Conservation (phyloP, 2,329 filamentous ascomycete genomes). For the Ophiostoma quercus region DNA sequence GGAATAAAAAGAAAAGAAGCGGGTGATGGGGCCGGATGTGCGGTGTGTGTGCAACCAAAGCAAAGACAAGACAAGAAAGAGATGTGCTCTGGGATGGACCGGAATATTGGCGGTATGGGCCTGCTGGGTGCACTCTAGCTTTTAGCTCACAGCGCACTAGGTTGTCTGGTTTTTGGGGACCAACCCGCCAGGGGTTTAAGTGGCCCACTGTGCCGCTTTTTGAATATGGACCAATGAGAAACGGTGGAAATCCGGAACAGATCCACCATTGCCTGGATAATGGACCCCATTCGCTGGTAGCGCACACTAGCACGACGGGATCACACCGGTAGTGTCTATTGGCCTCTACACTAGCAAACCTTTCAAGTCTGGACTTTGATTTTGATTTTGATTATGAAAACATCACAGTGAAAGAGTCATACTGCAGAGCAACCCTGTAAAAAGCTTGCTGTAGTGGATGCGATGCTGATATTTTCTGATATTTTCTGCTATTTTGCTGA, state of each 20-base stretch:
- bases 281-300: neutral
- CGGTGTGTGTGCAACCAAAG: neutral
- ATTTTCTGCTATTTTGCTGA: neutral
- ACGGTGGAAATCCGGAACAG: neutral
- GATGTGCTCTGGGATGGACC: neutral
- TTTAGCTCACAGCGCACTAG: neutral
- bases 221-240: neutral
- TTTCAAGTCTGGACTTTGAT: neutral
- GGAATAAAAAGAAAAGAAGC: neutral
- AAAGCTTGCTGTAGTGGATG: neutral
- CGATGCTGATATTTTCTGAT: neutral
- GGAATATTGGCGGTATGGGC: neutral
- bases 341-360: neutral
- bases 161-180: constrained; percentile 1
- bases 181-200: neutral
- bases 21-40: neutral
- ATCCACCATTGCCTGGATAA: neutral
- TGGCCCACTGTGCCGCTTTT: neutral
- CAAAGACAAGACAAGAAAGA: neutral
- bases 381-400: too few relatives aligned
- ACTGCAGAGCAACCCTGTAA: neutral
- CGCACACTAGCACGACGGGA: neutral
- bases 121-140: neutral
- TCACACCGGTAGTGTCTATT: neutral
- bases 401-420: neutral